Evolutionary conservation across 768 basidiomycete genomes (phyloP), one percentile per base, ranked within the genome.

Genomic region (Artomyces pyxidatus): DNA sequence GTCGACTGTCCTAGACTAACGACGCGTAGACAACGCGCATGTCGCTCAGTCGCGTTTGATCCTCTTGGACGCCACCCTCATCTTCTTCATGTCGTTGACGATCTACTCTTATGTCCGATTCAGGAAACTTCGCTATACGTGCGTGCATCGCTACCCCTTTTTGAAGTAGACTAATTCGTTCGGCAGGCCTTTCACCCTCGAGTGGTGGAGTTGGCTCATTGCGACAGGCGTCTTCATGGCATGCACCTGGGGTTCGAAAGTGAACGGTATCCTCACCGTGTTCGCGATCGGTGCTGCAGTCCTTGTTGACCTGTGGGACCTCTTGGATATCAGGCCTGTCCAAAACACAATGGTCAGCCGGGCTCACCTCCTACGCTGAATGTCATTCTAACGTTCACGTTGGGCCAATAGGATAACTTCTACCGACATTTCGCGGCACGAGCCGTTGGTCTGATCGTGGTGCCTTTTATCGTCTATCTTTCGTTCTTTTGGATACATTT

Each of bases 401-500:
- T 32, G 41, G 25, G 59, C 37, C 10, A 45, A 30, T 6, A 58
- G 51, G 42, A 91, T 52, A 81, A 88, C 65, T 91, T 99, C 66
- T 80, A 78, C 70, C 81, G 77, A 50, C 96, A 98, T 65, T 97
- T 98, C 67, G 64, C 68, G 40, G 93, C 95, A 17, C 80, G 96
- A 35, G 85, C 81, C 9, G 52, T 86, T 48, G 92, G 88, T 12
- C 71, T 99, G 39, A 97, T 99, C 52, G 57, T 85, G 12, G 70
- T 95, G n/a, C 96, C 96, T 4, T 78, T 93, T 58, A 67, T 88
- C 48, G 75, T 98, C 43, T 99, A 99, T 65, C 78, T 98, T 3
- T 84, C 85, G 14, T 91, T 95, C 76, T 99, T 99, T 76, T 99
- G 87, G 68, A 68, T 96, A 22, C 96, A 99, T 66, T 95, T 99